Base-by-base conservation (phyloP, 371 early-diverging fungal species). In the Zopfochytrium polystomum region DNA sequence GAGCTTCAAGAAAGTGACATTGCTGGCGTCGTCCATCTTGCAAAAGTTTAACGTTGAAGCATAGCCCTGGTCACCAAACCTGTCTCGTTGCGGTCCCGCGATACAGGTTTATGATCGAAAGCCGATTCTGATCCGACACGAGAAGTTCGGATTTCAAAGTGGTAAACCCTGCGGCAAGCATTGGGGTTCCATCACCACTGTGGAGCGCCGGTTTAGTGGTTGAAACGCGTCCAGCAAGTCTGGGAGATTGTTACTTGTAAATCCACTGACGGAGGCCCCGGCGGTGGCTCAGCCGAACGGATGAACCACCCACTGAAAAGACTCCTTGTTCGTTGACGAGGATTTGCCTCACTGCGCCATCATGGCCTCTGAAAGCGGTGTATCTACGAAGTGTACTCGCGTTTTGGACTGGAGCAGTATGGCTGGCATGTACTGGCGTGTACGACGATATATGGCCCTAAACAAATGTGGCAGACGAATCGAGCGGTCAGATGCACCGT, bases 211-310 rank as follows among this genome's bases (percentile, higher is more conserved):
- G 43, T 18, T 52, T 22, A 22, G 3, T 46, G 13, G 30, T 46
- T 47, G 7, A 23, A 23, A 52, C 11, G 26, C 52, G 9, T 22
- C 6, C 30, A 15, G 23, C 7, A 30, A 26, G 11, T 23, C 5
- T 6, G 32, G 9, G 22, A 18, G 9, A 48, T 20, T 3, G 34
- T 45, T 49, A 83, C 88, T 80, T 80, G 42, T 85, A 70, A 60
- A 75, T 87, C 86, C 87, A 89, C 68, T 81, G 80, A 20, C 80
- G 81, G 15, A 88, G 55, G 18, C 91, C 91, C 53, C 88, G 76
- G 61, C 88, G 68, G 63, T 81, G 80, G 30, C 84, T 78, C 71
- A 85, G 77, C 55, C 86, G 83, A 18, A 89, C 72, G 55, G 81
- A 82, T 48, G 80, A 82, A 26, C 84, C 81, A 53, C 84, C 85